Conservation (phyloP, 2,329 filamentous ascomycete species). For the Aspergillus piperis region DNA sequence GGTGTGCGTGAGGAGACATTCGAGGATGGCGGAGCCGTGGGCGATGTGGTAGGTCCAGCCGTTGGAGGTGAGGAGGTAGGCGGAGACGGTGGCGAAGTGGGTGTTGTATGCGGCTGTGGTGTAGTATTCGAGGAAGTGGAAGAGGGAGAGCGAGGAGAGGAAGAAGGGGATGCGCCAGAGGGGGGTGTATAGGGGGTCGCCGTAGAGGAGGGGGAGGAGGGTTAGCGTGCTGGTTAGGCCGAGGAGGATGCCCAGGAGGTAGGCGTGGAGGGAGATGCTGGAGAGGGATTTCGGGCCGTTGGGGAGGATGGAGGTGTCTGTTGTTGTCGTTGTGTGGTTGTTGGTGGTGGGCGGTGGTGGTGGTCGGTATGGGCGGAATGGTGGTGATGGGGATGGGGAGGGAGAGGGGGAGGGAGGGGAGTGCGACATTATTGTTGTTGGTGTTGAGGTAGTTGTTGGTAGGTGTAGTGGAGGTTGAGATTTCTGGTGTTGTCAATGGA, state of each 20-base stretch:
- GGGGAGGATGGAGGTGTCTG: constrained; percentile 39
- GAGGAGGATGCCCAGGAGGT: constrained; percentile 45
- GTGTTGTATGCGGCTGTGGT: constrained; percentile 85
- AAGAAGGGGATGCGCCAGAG: constrained; percentile 62
- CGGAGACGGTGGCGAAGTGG: constrained; percentile 66
- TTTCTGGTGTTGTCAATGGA: neutral
- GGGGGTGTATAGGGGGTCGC: constrained; percentile 20
- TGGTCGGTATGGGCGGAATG: constrained; percentile 21
- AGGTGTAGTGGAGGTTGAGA: constrained; percentile 1
- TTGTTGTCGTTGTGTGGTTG: constrained; percentile 4
- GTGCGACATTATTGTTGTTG: neutral
- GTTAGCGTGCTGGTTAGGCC: constrained; percentile 37
- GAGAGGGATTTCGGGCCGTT: constrained; percentile 45
- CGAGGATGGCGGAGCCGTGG: constrained; percentile 71
- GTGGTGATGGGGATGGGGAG: constrained; percentile 1
- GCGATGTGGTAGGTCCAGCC: constrained; percentile 82
- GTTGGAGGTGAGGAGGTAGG: constrained; percentile 83
- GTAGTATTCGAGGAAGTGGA: constrained; percentile 97
- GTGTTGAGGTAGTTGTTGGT: neutral
- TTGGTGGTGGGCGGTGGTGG: constrained; percentile 5
- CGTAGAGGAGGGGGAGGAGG: constrained; percentile 22
- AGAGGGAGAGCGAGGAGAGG: constrained; percentile 65
- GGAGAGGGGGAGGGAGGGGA: constrained; percentile 2
- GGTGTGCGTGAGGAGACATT: constrained; percentile 58
- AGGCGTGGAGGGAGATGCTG: constrained; percentile 49